These are phyloP conservation scores for Trametes elegans DNA, from an alignment of 768 basidiomycete species.

Conservation along the genomic window DNA sequence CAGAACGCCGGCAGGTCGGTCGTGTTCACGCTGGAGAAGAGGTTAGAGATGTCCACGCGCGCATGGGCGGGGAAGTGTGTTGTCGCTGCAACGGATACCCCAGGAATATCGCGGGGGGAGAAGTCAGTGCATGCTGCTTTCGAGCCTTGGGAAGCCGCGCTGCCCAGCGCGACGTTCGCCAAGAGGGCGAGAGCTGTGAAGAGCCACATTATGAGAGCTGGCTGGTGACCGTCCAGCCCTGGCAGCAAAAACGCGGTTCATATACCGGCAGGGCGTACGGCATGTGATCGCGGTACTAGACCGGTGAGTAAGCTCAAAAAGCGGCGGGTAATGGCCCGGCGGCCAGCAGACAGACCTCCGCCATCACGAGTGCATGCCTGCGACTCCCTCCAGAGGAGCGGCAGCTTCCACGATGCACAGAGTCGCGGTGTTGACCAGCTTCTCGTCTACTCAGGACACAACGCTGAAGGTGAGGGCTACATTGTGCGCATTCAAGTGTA, in stretches of 20 bases:
- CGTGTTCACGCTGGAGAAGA: conserved; percentile 17
- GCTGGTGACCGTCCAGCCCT: too few relatives aligned
- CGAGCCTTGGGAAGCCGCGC: background rate
- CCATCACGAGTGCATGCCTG: background rate
- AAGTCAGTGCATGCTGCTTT: conserved; percentile 5
- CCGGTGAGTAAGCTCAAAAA: background rate
- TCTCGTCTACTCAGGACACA: too few relatives aligned
- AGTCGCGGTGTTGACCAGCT: too few relatives aligned
- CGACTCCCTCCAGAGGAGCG: background rate
- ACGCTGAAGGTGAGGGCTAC: too few relatives aligned
- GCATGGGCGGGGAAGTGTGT: conserved; percentile 16
- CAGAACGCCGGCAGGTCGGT: conserved; percentile 23
- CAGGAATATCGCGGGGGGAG: background rate
- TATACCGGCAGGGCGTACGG: too few relatives aligned
- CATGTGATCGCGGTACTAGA: background rate
- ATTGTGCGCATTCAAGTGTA: background rate
- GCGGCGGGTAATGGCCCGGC: background rate
- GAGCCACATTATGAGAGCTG: background rate
- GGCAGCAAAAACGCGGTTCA: too few relatives aligned
- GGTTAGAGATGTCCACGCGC: conserved; percentile 17
- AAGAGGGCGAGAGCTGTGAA: background rate
- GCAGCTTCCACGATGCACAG: background rate
- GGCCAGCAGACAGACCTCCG: background rate
- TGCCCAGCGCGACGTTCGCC: background rate
- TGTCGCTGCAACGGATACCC: background rate